Evolutionary conservation across 2,329 filamentous ascomycete species (phyloP).

Genomic region (Penicillium sclerotigenum): DNA sequence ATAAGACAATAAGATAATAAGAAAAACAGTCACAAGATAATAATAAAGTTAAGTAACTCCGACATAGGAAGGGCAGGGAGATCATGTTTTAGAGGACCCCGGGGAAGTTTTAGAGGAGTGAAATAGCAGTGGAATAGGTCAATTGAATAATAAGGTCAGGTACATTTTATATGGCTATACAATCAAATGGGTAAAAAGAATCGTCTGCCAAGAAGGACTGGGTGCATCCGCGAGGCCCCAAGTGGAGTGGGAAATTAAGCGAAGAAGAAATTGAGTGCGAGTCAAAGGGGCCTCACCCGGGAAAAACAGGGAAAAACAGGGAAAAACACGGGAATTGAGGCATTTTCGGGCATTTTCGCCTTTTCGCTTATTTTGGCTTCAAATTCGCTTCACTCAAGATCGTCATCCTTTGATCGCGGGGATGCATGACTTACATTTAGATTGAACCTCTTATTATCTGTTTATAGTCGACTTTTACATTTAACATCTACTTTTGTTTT

Average conservation of each 20-base stretch:
- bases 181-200: background rate
- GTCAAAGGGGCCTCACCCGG: conserved; percentile 31
- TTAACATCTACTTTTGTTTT: background rate
- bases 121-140: background rate
- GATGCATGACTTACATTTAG: background rate
- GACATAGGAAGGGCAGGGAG: conserved; percentile 3
- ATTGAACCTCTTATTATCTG: background rate
- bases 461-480: background rate
- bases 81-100: conserved; percentile 10
- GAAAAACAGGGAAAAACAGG: background rate
- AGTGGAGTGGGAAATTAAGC: conserved; percentile 17
- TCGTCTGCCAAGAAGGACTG: conserved; percentile 18
- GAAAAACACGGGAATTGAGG: background rate
- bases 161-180: conserved; percentile 21
- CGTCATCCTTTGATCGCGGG: background rate
- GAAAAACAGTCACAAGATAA: too few species aligned
- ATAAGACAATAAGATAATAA: too few species aligned
- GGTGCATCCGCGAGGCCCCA: conserved; percentile 32
- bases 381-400: conserved; percentile 11
- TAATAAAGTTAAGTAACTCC: background rate
- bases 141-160: background rate
- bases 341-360: conserved; percentile 1
- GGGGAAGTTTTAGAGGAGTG: conserved; percentile 6
- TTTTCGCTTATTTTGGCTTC: conserved; percentile 11
- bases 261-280: conserved; percentile 31